These are phyloP conservation scores for Smithsoniella earleae DNA, from an alignment of 163 green algal species.

Conservation along the genomic window DNA sequence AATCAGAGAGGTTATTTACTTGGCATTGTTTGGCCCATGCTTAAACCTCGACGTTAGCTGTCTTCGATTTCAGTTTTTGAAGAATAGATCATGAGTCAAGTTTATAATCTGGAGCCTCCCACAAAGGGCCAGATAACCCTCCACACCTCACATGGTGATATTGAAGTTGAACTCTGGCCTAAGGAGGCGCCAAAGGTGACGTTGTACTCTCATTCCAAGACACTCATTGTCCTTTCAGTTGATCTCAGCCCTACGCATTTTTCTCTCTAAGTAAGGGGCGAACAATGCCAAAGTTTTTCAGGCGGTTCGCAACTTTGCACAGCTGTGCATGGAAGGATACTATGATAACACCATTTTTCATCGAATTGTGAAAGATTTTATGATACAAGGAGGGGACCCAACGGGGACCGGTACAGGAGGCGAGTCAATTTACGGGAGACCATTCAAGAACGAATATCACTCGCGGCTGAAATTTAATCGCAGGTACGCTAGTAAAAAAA, in stretches of 20 bases:
- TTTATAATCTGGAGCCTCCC: conserved; percentile 89
- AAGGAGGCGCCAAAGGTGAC: conserved; percentile 90
- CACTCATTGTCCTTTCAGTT: neutral
- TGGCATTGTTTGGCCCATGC: too few relatives aligned
- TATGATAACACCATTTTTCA: conserved; percentile 87
- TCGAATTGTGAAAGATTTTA: conserved; percentile 72
- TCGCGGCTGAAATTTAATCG: conserved; percentile 81
- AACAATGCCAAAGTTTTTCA: conserved; percentile 33
- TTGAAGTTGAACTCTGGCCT: conserved; percentile 93
- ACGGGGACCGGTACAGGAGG: conserved; percentile 65
- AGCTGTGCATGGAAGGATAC: conserved; percentile 89
- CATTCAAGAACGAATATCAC: conserved; percentile 94
- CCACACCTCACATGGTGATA: conserved; percentile 73
- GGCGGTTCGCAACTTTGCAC: conserved; percentile 91
- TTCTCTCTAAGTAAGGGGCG: neutral
- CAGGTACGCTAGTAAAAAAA: too few relatives aligned
- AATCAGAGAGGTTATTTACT: too few relatives aligned
- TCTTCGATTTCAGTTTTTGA: too few relatives aligned
- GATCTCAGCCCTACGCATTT: neutral
- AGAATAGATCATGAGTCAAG: conserved; percentile 80
- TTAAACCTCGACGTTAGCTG: too few relatives aligned
- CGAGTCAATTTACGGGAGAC: conserved; percentile 75
- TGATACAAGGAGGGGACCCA: conserved; percentile 61
- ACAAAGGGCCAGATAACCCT: conserved; percentile 86
- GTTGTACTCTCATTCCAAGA: too few relatives aligned